phyloP scores from a whole-genome alignment of 2,329 filamentous ascomycete genomes.

The Lachnellula occidentalis region DNA sequence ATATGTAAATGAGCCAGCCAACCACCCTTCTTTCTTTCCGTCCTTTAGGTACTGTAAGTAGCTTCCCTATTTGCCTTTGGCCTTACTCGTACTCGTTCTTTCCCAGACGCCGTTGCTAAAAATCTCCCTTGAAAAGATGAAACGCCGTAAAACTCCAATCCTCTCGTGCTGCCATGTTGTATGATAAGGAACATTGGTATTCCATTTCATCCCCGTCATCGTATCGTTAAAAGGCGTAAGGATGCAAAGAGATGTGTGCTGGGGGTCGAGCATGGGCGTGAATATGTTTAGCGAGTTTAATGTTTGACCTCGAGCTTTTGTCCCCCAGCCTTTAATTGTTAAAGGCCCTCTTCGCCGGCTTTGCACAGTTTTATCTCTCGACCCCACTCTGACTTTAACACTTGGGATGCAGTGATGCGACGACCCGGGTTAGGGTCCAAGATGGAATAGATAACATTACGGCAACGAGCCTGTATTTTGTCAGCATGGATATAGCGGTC shows the following conservation, averaged over 20 bases:
- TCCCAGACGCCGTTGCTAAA: neutral
- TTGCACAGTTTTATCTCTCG: slow-evolving; percentile 96
- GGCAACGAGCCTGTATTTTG: slow-evolving; percentile 72
- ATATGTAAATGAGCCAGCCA: neutral
- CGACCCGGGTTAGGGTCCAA: slow-evolving; percentile 89
- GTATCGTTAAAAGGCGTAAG: neutral
- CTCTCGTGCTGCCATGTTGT: neutral
- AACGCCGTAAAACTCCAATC: neutral
- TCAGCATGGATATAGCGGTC: slow-evolving; percentile 9
- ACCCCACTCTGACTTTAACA: slow-evolving; percentile 97
- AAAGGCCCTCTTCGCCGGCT: slow-evolving; percentile 92
- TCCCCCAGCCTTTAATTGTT: slow-evolving; percentile 31
- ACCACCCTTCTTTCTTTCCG: neutral
- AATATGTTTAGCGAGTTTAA: slow-evolving; percentile 7
- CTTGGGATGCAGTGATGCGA: slow-evolving; percentile 91
- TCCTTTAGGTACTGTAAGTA: neutral
- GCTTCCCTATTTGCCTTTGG: neutral
- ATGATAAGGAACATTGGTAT: neutral
- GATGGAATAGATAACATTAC: slow-evolving; percentile 98
- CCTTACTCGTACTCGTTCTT: neutral
- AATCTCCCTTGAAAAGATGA: neutral
- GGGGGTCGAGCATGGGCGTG: slow-evolving; percentile 7
- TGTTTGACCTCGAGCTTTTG: slow-evolving; percentile 12
- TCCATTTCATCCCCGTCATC: neutral
- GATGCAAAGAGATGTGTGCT: slow-evolving; percentile 2